Conservation (phyloP, 2,329 filamentous ascomycete genomes). For the Aspergillus sp. region DNA sequence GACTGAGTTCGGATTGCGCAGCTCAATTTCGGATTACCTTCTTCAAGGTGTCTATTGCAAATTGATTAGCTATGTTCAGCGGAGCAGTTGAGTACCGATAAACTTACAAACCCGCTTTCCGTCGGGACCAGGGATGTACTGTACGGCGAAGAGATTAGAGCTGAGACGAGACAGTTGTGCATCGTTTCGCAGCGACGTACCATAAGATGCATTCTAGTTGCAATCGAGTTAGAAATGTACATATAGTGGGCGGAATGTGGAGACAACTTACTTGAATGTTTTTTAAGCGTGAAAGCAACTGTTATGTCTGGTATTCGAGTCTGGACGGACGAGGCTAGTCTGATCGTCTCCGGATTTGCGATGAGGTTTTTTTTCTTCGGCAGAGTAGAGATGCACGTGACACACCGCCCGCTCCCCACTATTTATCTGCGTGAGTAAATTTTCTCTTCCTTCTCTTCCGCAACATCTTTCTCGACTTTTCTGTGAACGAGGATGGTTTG, state of each 20-base stretch:
- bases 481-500: neutral
- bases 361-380: conserved; percentile 14
- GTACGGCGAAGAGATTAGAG: neutral
- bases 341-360: neutral
- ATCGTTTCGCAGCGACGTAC: conserved; percentile 24
- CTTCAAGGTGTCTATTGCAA: conserved; percentile 70
- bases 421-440: conserved; percentile 10
- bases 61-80: neutral
- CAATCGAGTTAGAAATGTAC: conserved; percentile 8
- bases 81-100: neutral
- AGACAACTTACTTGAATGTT: conserved; percentile 26
- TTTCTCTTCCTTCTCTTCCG: conserved; percentile 12
- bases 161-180: neutral
- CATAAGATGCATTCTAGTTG: conserved; percentile 41
- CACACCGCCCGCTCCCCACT: conserved; percentile 7
- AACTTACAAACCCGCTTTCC: conserved; percentile 3
- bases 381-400: neutral
- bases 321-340: neutral
- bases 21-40: conserved; percentile 34
- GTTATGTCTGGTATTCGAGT: conserved; percentile 1
- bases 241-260: neutral
- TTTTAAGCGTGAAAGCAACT: neutral
- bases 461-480: conserved; percentile 6
- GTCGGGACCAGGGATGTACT: conserved; percentile 7
- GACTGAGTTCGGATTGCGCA: neutral